Base-by-base conservation (phyloP, 1,284 basidiomycete genomes). In the Ceraceosorus guamensis region DNA sequence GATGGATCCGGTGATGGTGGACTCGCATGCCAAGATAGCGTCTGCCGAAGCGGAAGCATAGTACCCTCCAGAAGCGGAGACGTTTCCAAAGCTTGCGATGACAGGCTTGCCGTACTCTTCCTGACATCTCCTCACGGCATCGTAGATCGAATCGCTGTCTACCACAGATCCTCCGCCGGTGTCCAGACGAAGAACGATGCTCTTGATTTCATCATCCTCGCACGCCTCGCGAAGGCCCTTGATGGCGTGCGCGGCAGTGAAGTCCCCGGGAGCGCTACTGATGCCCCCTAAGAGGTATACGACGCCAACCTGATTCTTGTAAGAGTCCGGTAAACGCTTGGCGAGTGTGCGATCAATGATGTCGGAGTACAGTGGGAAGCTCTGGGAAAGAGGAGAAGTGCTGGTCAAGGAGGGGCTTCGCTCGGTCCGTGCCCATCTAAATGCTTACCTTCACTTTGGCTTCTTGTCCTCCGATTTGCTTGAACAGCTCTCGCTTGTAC, bases 101-200 rank as follows among this genome's bases (percentile, higher is more conserved):
- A 79, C 73, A 4, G 72, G 68, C 63, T 78, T 79, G 48, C 72
- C 70, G 45, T 70, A 68, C 45, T 75, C 69, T 16, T 69, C 63
- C 18, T 71, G 62, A 16, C 78, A 57, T 16, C 75, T 72, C 13
- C 67, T 61, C 3, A 79, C 73, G 10, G 78, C 78, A 31, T 73
- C 77, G 73, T 77, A 78, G 52, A 79, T 77, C 16, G 75, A 73
- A 51, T 79, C 78, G 50, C 66, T 70, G 18, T 77, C 76, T 24
- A 79, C 73, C 5, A 79, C 78, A 14, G 76, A 76, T 35, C 78
- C 78, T 13, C 78, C 78, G 0, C 78, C 78, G 14, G 75, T 76
- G 56, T 79, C 78, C 61, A 79, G 76, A 10, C 78, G 69, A 8
- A 79, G 61, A 8, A 79, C 75, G 45, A 79, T 75, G 0, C 73